Base-by-base conservation (phyloP, 1,284 basidiomycete genomes). In the Boletus semigastroideus region DNA sequence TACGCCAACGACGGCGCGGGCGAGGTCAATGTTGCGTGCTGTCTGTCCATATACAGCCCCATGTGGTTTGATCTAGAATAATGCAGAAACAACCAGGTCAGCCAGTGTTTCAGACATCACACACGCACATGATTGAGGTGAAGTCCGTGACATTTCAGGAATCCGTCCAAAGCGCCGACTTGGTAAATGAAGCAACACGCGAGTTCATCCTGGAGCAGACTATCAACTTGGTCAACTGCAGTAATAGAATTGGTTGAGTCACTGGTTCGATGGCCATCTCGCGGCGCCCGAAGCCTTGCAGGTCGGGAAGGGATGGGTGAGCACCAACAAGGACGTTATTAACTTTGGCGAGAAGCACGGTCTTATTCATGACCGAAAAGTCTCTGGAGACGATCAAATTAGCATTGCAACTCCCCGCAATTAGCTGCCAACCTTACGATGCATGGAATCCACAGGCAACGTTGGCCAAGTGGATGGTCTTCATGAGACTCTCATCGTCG, bases 401-500 rank as follows among this genome's bases (percentile, higher is more conserved):
- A 37, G 38, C 12, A 3, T 27, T 16, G 9, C 1, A 1, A 5
- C n/a, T 6, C 36, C 20, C 22, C 8, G 16, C 33, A 38, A 39
- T 40, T 4, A 16, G n/a, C 34, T 36, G 30, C 17, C 19, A 13
- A 30, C 59, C 76, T 51, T 54, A 83, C 80, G 79, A 78, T 14
- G 79, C 82, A 58, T 86, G 84, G 51, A 84, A 84, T 4, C 83
- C 82, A 55, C 83, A 86, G 0, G 84, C 83, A 13, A 84, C 70
- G 54, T 86, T 84, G 0, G 83, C 82, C 19, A 85, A 68, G 57
- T 84, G 80, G 34, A 86, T 82, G 2, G 78, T 80, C 54, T 78
- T 75, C 78, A 85, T 83, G 43, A 86, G 74, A 7, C 72, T 70
- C 51, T 78, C 79, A 52, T 86, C 83, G 42, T 85, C 80, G 5